Evolutionary conservation across 116 monocot genomes (phyloP).

Genomic region (Thalassia testudinum): DNA sequence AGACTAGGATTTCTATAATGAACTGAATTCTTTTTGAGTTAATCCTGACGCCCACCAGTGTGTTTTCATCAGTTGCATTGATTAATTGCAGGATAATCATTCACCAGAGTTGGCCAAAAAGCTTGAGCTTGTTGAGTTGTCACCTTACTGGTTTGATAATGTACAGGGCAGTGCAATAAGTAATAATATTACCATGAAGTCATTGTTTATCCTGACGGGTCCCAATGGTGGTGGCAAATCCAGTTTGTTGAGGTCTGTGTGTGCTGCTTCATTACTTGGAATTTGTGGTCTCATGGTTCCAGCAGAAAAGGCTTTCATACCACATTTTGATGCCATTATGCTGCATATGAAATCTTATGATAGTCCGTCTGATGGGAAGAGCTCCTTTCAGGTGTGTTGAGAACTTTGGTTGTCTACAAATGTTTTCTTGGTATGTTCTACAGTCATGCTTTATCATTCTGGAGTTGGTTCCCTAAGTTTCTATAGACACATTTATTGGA

Average conservation of each 20-base stretch:
- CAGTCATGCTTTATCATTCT: no score
- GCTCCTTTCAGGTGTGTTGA: conserved; percentile 76
- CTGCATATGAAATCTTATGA: conserved; percentile 97
- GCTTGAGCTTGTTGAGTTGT: conserved; percentile 42
- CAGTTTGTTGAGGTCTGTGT: conserved; percentile 82
- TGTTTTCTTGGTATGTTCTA: no score
- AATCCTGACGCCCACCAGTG: no score
- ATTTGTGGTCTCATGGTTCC: conserved; percentile 98
- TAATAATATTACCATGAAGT: conserved; percentile 63
- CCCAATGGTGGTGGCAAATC: conserved; percentile 99
- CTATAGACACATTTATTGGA: no score
- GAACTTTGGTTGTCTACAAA: no score
- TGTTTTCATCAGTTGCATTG: no score
- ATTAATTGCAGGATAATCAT: conserved; percentile 38
- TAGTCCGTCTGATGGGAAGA: conserved; percentile 96
- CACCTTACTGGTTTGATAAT: conserved; percentile 89
- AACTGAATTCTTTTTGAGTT: no score
- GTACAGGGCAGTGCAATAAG: conserved; percentile 55
- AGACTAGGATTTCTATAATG: no score
- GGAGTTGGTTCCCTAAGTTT: no score
- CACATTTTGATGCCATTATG: conserved; percentile 94
- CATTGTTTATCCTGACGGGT: conserved; percentile 81
- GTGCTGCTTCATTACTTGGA: conserved; percentile 92
- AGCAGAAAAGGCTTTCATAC: conserved; percentile 59
- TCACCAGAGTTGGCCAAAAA: conserved; percentile 7